These are phyloP conservation scores for Bimuria novae-zelandiae DNA, from an alignment of 2,329 filamentous ascomycete species.

Conservation along the genomic window DNA sequence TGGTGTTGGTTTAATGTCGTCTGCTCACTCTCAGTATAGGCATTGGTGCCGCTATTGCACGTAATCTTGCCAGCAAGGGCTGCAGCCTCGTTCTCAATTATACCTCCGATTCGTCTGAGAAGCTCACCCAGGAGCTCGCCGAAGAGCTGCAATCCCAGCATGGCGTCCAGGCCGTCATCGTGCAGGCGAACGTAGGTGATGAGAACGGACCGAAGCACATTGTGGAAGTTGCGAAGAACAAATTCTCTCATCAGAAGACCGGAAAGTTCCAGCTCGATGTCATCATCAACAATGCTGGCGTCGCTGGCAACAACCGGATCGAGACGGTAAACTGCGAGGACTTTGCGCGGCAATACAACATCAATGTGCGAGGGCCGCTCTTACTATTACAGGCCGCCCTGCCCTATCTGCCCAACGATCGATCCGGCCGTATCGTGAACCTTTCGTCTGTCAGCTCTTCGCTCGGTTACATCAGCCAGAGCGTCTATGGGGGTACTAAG, in stretches of 20 bases:
- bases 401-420: slow-evolving; percentile 71
- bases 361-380: slow-evolving; percentile 83
- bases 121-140: slow-evolving; percentile 59
- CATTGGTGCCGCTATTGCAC: slow-evolving; percentile 70
- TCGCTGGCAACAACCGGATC: slow-evolving; percentile 65
- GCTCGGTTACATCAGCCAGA: slow-evolving; percentile 62
- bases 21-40: slow-evolving; percentile 53
- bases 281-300: slow-evolving; percentile 84
- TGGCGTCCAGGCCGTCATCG: slow-evolving; percentile 62
- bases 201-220: slow-evolving; percentile 64
- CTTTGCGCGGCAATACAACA: slow-evolving; percentile 73
- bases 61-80: slow-evolving; percentile 75
- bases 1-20: background rate
- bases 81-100: slow-evolving; percentile 72
- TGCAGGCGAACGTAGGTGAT: slow-evolving; percentile 74
- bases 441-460: slow-evolving; percentile 63
- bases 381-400: slow-evolving; percentile 75
- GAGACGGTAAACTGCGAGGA: slow-evolving; percentile 66
- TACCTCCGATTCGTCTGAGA: slow-evolving; percentile 65
- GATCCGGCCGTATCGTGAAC: slow-evolving; percentile 67
- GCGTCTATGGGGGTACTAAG: slow-evolving; percentile 69
- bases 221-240: slow-evolving; percentile 61
- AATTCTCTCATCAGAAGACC: slow-evolving; percentile 60
- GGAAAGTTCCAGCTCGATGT: slow-evolving; percentile 74
- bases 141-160: slow-evolving; percentile 60